Evolutionary conservation across 768 basidiomycete species (phyloP), one percentile per base, ranked within the genome.

Genomic region (Lanmaoa pseudosensibilis): DNA sequence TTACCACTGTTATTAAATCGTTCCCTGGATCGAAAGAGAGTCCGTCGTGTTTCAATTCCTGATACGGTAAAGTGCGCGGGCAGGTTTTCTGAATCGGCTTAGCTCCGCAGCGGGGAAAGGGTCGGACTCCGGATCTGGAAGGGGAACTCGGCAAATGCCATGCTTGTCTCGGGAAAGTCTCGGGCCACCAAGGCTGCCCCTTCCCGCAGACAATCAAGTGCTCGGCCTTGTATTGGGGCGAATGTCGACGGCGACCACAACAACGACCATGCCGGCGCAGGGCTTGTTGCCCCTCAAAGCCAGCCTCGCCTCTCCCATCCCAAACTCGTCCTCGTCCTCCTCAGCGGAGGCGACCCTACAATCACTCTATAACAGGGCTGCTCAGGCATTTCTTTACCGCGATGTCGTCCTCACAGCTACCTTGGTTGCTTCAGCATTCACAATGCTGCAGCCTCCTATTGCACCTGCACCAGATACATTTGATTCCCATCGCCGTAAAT

Each of bases 351-450:
- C 81, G 6, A 83, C 85, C 5, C 74, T 93, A 33, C 82, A 86
- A 40, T 82, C 87, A 11, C 76, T 93, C 47, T 92, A 93, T 73
- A 78, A 81, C 65, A 85, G 88, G 52, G 91, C 92, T 25, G 85
- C 87, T 41, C 81, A 84, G 44, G 88, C 90, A 1, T 93, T 94
- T 66, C 80, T 93, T 38, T 84, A 84, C 55, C 86, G 86, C 55
- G 86, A 92, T 65, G 74, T 88, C 44, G 64, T 75, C n/a, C 78
- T 88, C 40, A 86, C 90, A 0, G 73, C 86, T 54, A 79, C 84
- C 4, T 77, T 92, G 34, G 67, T 92, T 27, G 75, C 80, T 41
- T 83, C 88, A 9, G 91, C 90, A 0, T 90, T 92, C 68, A 66
- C 81, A 10, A 71, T 89, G 33, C 65, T 94, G 58, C 78, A 67